Base-by-base conservation (phyloP, 805 yeast genomes). In the Lachancea cidri region DNA sequence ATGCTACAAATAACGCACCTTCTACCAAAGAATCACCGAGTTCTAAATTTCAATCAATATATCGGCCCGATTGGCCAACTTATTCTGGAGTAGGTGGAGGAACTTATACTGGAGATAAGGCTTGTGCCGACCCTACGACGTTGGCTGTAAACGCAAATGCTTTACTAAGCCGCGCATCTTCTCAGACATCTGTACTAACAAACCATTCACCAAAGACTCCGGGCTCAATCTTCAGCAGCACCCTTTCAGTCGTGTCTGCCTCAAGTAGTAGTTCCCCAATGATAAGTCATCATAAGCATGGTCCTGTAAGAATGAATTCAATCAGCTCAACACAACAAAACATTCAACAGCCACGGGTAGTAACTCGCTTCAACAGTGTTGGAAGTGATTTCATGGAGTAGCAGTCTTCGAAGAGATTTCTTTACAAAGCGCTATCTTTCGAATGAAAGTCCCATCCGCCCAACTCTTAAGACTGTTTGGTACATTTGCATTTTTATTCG, bases 361-460 rank as follows among this genome's bases (percentile, higher is more conserved):
- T 45, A 25, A 43, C 50, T 14, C 33, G 49, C 24, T 41, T 45
- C 38, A 33, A 42, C 38, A 42, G 46, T 35, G 36, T 36, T 11
- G 49, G 46, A 34, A 38, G 51, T 36, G 47, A 42, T 20, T 37
- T 43, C 25, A 32, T 24, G 31, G 36, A 38, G 17, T 38, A 25
- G 22, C 4, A n/a, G n/a, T n/a, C n/a, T n/a, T n/a, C n/a, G n/a
- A n/a, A n/a, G n/a, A n/a, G n/a, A n/a, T n/a, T n/a, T n/a, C n/a
- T n/a, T n/a, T n/a, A n/a, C n/a, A n/a, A n/a, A n/a, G n/a, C n/a
- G n/a, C n/a, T n/a, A n/a, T n/a, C n/a, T n/a, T n/a, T n/a, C n/a
- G n/a, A n/a, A n/a, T n/a, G n/a, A n/a, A n/a, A n/a, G n/a, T n/a
- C n/a, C n/a, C n/a, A n/a, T n/a, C n/a, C n/a, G n/a, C n/a, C n/a